Evolutionary conservation across 176 grass and related monocot species (phyloP), one percentile per base, ranked within the genome.

Genomic region (Areca catechu): DNA sequence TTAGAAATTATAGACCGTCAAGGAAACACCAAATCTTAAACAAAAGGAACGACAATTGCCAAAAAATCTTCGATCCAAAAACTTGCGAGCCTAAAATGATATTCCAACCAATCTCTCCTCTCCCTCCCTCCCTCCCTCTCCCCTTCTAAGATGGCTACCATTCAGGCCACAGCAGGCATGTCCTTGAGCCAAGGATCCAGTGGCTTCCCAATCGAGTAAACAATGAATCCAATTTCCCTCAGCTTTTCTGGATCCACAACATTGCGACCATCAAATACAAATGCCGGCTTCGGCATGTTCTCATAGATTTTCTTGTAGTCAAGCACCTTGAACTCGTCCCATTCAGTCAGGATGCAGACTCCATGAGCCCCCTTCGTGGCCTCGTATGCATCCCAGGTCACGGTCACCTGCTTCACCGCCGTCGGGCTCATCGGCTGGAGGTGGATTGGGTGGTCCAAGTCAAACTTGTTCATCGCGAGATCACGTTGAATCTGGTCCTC

Each of bases 191-290:
- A 88, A 19, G 56, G 60, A 49, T 88, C 84, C 3, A 88, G 71
- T 4, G 84, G 84, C 79, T 79, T 88, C 52, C 84, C 84, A 4
- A 88, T 82, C 5, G 84, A 88, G 71, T 88, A 88, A 65, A 88
- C 84, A 54, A 88, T 73, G 75, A 88, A 88, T 0, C 84, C 84
- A 20, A 88, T 88, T 47, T 88, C 66, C 21, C 79, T 76, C 12
- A 88, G 54, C 84, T 82, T 79, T 51, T 82, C 84, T 10, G 70
- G 3, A 20, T 88, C 84, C 16, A 88, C 75, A 18, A 88, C 20
- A 15, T 79, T 88, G 50, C 84, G 84, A 0, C 84, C 84, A 18
- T 88, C 84, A 17, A 88, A 88, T n/a, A 88, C 49, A 24, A 88
- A 88, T 16, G 84, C 84, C 0, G 79, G 84, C 64, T 88, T 88